Evolutionary conservation across 106 monocot genomes (phyloP).

Genomic region (Dactylorhiza incarnata): DNA sequence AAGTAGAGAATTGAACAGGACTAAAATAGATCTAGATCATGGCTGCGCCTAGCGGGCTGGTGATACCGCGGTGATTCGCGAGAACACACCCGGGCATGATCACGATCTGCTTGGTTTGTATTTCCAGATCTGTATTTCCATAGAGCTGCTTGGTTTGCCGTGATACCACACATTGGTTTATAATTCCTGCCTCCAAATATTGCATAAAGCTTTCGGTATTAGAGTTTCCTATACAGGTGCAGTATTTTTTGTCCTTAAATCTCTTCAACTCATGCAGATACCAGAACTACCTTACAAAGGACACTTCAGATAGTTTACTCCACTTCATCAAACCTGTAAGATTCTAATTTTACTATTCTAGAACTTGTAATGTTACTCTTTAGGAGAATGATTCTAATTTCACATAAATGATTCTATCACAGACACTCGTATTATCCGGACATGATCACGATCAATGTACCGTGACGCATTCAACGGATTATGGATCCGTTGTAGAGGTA

Average conservation of each 20-base stretch:
- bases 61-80: too few species aligned
- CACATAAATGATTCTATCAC: constrained; percentile 11
- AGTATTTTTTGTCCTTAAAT: background rate
- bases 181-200: background rate
- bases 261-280: constrained; percentile 37
- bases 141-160: background rate
- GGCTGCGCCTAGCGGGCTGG: too few species aligned
- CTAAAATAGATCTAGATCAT: too few species aligned
- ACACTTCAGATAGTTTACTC: constrained; percentile 69
- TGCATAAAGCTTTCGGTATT: background rate
- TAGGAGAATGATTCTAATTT: background rate
- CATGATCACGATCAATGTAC: constrained; percentile 99
- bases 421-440: constrained; percentile 86
- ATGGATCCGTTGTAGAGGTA: constrained; percentile 74
- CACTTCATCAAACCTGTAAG: constrained; percentile 68
- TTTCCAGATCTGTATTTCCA: background rate
- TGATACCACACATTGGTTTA: background rate
- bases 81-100: too few species aligned
- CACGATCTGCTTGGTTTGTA: too few species aligned
- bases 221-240: background rate
- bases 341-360: background rate
- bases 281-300: constrained; percentile 84
- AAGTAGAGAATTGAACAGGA: too few species aligned
- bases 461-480: constrained; percentile 53
- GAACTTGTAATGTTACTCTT: background rate